Base-by-base conservation (phyloP, 345 rosid genomes). In the Odontarrhena argentea region DNA sequence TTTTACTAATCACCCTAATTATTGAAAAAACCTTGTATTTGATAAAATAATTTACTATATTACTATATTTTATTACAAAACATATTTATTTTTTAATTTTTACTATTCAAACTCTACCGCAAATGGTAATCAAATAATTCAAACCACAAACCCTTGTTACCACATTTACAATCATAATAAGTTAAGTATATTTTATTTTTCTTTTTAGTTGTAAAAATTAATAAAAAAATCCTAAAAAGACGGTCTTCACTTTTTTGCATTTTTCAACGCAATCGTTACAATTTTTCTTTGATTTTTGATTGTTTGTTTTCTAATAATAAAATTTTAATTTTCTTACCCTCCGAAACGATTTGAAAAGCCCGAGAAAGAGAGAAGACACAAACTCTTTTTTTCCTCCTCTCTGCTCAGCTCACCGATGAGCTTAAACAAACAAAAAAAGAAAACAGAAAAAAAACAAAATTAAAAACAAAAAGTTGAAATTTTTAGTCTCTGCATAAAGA, bases 291-390 rank as follows among this genome's bases (percentile, higher is more conserved):
- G 32, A 0, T 30, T 15, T 7, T 11, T 9, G 25, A 22, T 40
- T 25, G 4, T 47, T 43, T 60, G 3, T 35, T 51, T 14, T 51
- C 11, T 42, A 12, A 44, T 32, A 4, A 3, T 18, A 18, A 4
- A 3, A 4, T 61, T 68, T 44, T 8, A 13, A 2, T 41, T 66
- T 66, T 51, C 55, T 46, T 60, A 60, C 82, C 84, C 85, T 82
- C 87, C 82, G 76, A 82, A 85, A 79, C 90, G 85, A 84, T 89
- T 92, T 92, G 94, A 88, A 92, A 87, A 71, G 82, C 90, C 92
- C 87, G 61, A 85, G 94, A 85, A 87, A 82, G 80, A 81, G 79
- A 63, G 86, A 86, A 60, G 56, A 82, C 80, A 78, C 76, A 32
- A 32, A 32, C 46, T 63, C 73, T 76, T 34, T 69, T 32, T 32